These are phyloP conservation scores for Jacaranda copaia DNA, from an alignment of 257 asterid species.

Conservation along the genomic window DNA sequence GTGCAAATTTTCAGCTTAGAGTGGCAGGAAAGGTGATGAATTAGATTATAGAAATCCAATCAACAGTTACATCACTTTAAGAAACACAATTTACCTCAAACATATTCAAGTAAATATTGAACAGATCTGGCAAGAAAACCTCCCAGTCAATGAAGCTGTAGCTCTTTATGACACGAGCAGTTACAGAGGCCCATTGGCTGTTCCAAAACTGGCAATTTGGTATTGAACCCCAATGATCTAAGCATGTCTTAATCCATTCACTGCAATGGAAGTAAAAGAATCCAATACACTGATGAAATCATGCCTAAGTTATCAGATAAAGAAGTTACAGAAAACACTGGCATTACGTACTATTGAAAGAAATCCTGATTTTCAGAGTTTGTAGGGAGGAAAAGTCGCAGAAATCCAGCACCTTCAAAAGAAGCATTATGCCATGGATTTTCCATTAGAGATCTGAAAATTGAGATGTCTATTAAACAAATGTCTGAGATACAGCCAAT, in stretches of 20 bases:
- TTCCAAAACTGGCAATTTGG: slow-evolving; percentile 97
- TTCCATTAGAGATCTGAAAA: slow-evolving; percentile 86
- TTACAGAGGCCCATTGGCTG: slow-evolving; percentile 96
- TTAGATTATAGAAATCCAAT: slow-evolving; percentile 13
- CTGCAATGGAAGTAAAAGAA: slow-evolving; percentile 54
- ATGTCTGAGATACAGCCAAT: slow-evolving; percentile 30
- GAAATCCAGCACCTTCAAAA: slow-evolving; percentile 96
- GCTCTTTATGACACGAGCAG: slow-evolving; percentile 93
- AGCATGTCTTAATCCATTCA: slow-evolving; percentile 69
- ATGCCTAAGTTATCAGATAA: slow-evolving; percentile 30
- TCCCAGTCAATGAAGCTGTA: slow-evolving; percentile 80
- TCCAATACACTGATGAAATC: slow-evolving; percentile 35
- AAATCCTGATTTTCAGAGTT: slow-evolving; percentile 85
- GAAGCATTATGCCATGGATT: slow-evolving; percentile 98
- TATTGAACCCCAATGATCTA: slow-evolving; percentile 82
- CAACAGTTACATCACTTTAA: slow-evolving; percentile 20
- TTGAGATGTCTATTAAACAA: slow-evolving; percentile 26
- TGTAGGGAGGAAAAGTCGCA: slow-evolving; percentile 93
- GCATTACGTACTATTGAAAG: slow-evolving; percentile 72
- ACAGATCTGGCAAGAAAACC: slow-evolving; percentile 67
- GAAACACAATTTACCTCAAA: slow-evolving; percentile 73
- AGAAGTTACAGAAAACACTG: slow-evolving; percentile 26
- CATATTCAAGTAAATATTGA: slow-evolving; percentile 85
- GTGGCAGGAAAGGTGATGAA: slow-evolving; percentile 7
- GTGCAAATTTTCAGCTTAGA: slow-evolving; percentile 21